Conservation (phyloP, 306 rosid genomes). For the Parietaria judaica region DNA sequence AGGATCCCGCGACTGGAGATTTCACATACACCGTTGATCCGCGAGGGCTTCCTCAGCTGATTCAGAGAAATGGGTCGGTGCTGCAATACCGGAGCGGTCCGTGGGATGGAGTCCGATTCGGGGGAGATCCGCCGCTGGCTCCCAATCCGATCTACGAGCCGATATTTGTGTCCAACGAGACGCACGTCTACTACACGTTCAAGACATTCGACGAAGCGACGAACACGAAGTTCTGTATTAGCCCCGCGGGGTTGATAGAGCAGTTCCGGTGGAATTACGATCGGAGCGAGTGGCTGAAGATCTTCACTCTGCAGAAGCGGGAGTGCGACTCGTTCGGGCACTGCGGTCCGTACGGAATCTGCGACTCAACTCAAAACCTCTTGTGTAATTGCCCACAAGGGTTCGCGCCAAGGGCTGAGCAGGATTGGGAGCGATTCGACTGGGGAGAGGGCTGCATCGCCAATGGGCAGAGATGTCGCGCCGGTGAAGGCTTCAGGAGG, state of each 20-base stretch:
- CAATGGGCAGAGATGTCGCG: constrained; percentile 7
- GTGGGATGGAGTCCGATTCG: constrained; percentile 3
- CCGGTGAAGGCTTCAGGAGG: constrained; percentile 12
- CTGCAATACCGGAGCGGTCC: neutral
- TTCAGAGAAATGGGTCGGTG: neutral
- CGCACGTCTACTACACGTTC: constrained; percentile 8
- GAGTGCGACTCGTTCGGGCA: constrained; percentile 17
- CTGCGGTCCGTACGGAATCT: constrained; percentile 13
- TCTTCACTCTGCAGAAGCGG: constrained; percentile 20
- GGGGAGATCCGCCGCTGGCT: constrained; percentile 6
- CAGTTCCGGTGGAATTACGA: constrained; percentile 19
- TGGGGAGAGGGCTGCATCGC: constrained; percentile 17
- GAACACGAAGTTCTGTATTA: constrained; percentile 6
- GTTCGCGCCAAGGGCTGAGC: constrained; percentile 1
- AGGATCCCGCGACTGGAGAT: constrained; percentile 28
- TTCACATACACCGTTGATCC: constrained; percentile 19
- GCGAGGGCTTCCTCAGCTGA: constrained; percentile 16
- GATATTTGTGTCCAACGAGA: constrained; percentile 13
- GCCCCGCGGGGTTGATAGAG: constrained; percentile 13
- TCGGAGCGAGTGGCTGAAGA: neutral
- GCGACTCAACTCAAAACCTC: neutral
- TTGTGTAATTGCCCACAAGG: constrained; percentile 8
- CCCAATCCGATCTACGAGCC: constrained; percentile 13
- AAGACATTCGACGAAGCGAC: neutral
- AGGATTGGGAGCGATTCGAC: neutral